A percentile compares a stretch with the other conserved stretches of the same genome.
Evolutionary conservation across 2,329 filamentous ascomycete genomes (phyloP).

Genomic region (Aspergillus fijiensis): DNA sequence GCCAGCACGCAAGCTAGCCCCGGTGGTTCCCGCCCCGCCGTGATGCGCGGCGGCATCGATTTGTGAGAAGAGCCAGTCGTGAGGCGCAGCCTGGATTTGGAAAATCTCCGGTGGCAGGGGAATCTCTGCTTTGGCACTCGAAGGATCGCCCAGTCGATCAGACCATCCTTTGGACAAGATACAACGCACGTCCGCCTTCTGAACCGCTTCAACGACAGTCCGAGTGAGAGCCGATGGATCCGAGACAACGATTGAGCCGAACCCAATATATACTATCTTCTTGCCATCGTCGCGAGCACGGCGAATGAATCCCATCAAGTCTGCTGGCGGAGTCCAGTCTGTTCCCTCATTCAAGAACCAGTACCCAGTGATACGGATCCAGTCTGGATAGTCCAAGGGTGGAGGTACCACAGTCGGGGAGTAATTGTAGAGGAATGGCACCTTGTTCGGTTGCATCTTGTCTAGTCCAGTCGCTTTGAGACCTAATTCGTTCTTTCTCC

Average conservation of each 20-base stretch:
- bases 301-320: slow-evolving; percentile 78
- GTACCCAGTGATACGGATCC: slow-evolving; percentile 95
- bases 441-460: slow-evolving; percentile 92
- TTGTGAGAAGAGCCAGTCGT: slow-evolving; percentile 94
- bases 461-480: slow-evolving; percentile 79
- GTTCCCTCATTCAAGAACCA: slow-evolving; percentile 87
- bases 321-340: slow-evolving; percentile 70
- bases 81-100: slow-evolving; percentile 85
- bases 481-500: slow-evolving; percentile 78
- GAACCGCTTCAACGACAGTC: slow-evolving; percentile 88
- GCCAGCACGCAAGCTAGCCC: slow-evolving; percentile 84
- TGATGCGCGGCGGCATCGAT: slow-evolving; percentile 95
- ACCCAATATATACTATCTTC: slow-evolving; percentile 94
- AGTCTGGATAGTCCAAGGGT: slow-evolving; percentile 92
- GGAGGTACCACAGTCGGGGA: slow-evolving; percentile 91
- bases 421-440: slow-evolving; percentile 98
- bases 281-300: slow-evolving; percentile 77
- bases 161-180: slow-evolving; percentile 98
- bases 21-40: slow-evolving; percentile 91
- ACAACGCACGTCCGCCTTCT: slow-evolving; percentile 88
- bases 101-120: slow-evolving; percentile 76
- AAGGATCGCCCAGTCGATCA: slow-evolving; percentile 68
- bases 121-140: slow-evolving; percentile 62
- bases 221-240: slow-evolving; percentile 85
- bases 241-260: slow-evolving; percentile 91